phyloP scores from a whole-genome alignment of 2,329 filamentous ascomycete genomes.

The Monilinia laxa region DNA sequence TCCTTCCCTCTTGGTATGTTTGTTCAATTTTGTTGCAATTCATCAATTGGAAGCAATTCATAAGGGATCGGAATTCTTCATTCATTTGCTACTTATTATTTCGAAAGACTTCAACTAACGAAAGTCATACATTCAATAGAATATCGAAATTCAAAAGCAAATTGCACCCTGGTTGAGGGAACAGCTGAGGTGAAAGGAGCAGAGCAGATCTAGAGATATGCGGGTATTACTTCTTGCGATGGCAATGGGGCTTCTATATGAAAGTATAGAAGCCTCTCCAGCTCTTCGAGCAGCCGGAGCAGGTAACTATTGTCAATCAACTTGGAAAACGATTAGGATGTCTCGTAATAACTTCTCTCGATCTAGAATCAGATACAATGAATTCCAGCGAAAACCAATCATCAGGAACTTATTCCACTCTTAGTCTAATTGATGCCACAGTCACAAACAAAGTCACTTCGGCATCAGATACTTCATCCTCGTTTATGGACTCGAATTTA shows the following conservation, averaged over 20 bases:
- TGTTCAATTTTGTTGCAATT: no score
- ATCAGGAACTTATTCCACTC: background rate
- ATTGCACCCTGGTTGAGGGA: background rate
- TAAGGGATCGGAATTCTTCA: background rate
- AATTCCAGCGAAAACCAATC: background rate
- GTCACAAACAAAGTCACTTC: background rate
- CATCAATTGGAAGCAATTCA: background rate
- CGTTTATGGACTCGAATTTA: conserved; percentile 24
- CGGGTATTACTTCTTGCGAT: conserved; percentile 4
- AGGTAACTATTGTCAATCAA: background rate
- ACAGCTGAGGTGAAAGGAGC: background rate
- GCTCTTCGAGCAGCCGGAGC: background rate
- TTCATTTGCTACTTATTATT: background rate
- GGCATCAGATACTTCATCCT: background rate
- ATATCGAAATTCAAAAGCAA: background rate
- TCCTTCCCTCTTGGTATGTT: background rate
- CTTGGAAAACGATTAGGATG: no score
- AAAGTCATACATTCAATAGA: background rate
- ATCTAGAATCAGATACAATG: conserved; percentile 2
- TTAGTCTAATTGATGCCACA: background rate
- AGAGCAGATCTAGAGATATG: background rate
- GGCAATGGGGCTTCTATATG: conserved; percentile 7
- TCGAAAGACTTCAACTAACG: background rate
- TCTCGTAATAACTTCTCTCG: background rate
- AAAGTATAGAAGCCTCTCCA: background rate